Percentiles rank a stretch among this genome's conserved stretches.
phyloP scores from a whole-genome alignment of 1,284 basidiomycete genomes.

The Sanghuangporus baumii region DNA sequence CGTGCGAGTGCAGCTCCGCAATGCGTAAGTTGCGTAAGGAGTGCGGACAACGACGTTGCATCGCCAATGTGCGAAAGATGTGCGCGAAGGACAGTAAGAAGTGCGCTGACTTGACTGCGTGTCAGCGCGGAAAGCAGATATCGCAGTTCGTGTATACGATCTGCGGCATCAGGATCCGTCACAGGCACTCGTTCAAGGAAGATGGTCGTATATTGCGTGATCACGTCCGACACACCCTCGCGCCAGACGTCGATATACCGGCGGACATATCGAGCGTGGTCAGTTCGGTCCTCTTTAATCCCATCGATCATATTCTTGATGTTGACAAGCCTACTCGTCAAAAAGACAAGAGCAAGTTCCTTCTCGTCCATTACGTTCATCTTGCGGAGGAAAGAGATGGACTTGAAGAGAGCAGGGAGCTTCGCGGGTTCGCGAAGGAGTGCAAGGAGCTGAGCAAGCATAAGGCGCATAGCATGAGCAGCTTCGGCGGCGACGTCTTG shows the following conservation, averaged over 20 bases:
- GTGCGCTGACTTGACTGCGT: conserved; percentile 33
- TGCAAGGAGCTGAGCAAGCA: conserved; percentile 73
- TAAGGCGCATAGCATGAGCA: conserved; percentile 64
- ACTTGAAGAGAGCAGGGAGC: conserved; percentile 84
- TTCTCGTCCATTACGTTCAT: conserved; percentile 62
- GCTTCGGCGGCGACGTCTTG: conserved; percentile 67
- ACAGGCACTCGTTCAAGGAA: conserved; percentile 63
- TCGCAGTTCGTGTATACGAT: conserved; percentile 17
- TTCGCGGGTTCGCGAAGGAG: conserved; percentile 83
- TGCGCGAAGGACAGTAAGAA: conserved; percentile 48
- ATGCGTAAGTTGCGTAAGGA: conserved; percentile 89
- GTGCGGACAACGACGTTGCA: conserved; percentile 68
- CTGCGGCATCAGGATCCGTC: conserved; percentile 15
- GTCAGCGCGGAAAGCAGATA: conserved; percentile 53
- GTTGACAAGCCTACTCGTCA: conserved; percentile 55
- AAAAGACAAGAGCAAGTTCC: conserved; percentile 63
- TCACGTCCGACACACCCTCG: conserved; percentile 87
- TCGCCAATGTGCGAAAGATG: conserved; percentile 46
- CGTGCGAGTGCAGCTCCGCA: conserved; percentile 88
- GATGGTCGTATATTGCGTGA: conserved; percentile 85
- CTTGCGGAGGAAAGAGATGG: conserved; percentile 77
- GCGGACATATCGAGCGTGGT: conserved; percentile 74
- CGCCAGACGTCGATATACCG: conserved; percentile 89
- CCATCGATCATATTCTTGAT: conserved; percentile 40
- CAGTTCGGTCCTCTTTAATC: conserved; percentile 41